A percentile compares a stretch with the other conserved stretches of the same genome.
phyloP scores from a whole-genome alignment of 768 basidiomycete genomes.

The Flagelloscypha sp. region DNA sequence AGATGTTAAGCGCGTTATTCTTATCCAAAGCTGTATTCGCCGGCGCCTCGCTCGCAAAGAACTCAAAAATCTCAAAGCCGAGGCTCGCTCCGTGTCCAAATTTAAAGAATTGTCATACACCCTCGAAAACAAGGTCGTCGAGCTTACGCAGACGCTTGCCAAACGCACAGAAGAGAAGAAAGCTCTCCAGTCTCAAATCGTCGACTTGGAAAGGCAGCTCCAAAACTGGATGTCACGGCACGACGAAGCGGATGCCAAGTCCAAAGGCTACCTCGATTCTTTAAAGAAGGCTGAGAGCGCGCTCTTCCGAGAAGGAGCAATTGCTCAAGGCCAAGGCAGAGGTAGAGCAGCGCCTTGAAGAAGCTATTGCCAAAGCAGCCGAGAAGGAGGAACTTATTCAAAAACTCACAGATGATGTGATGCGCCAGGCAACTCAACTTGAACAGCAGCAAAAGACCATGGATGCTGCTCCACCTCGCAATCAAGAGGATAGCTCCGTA shows the following conservation, averaged over 20 bases:
- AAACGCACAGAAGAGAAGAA: slow-evolving; percentile 88
- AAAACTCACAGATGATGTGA: slow-evolving; percentile 71
- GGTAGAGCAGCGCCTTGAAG: slow-evolving; percentile 74
- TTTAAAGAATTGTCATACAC: slow-evolving; percentile 98
- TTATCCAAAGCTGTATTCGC: slow-evolving; percentile 86
- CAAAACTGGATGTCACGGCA: slow-evolving; percentile 79
- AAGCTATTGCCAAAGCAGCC: slow-evolving; percentile 57
- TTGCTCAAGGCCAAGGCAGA: slow-evolving; percentile 69
- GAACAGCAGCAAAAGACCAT: slow-evolving; percentile 68
- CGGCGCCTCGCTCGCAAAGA: slow-evolving; percentile 82
- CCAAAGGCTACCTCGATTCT: slow-evolving; percentile 63
- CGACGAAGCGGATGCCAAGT: slow-evolving; percentile 74
- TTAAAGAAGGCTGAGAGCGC: slow-evolving; percentile 68
- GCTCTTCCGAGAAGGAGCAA: slow-evolving; percentile 59
- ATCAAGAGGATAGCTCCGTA: slow-evolving; percentile 77
- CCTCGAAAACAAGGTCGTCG: slow-evolving; percentile 98
- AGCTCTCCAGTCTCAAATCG: slow-evolving; percentile 66
- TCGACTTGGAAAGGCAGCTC: slow-evolving; percentile 77
- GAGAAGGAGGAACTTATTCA: slow-evolving; percentile 84
- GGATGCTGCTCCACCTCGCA: slow-evolving; percentile 55
- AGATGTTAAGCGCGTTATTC: slow-evolving; percentile 68
- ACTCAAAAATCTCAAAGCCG: slow-evolving; percentile 73
- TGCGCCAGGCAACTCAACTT: slow-evolving; percentile 63
- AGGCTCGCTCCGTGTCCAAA: slow-evolving; percentile 94
- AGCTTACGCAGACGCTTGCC: slow-evolving; percentile 91